Evolutionary conservation across 495 filamentous ascomycete species (phyloP).

Genomic region (Rostrohypoxylon terebratum): DNA sequence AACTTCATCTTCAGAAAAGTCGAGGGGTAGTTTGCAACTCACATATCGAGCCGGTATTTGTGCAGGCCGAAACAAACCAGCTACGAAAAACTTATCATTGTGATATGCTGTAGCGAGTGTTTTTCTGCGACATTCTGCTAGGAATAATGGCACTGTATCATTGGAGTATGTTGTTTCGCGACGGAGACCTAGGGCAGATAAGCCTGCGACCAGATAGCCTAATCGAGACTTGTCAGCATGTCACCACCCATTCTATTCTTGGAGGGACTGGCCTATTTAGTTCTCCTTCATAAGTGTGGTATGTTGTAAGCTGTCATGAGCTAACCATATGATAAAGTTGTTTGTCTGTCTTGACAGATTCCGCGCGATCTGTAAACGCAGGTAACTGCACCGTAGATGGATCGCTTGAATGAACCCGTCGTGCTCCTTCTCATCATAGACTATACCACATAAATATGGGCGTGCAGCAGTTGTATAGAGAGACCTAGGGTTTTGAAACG

Average conservation of each 20-base stretch:
- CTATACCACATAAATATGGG: not conserved
- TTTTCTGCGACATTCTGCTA: slow-evolving; percentile 8
- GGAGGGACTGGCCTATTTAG: not conserved
- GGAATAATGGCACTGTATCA: not conserved
- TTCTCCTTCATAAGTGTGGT: slow-evolving; percentile 7
- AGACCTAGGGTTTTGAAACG: slow-evolving; percentile 6
- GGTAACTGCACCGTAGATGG: not conserved
- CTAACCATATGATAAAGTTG: slow-evolving; percentile 5
- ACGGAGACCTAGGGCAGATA: slow-evolving; percentile 8
- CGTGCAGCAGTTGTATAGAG: slow-evolving; percentile 4
- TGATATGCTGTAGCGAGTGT: slow-evolving; percentile 9
- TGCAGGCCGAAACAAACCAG: not conserved
- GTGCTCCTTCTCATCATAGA: not conserved
- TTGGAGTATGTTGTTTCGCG: slow-evolving; percentile 5
- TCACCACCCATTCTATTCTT: too few relatives aligned
- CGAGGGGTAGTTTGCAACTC: not conserved
- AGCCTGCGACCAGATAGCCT: not conserved
- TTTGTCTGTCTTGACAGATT: not conserved
- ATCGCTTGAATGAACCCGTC: slow-evolving; percentile 2
- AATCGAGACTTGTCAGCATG: not conserved
- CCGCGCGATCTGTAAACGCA: slow-evolving; percentile 6
- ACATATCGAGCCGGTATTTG: slow-evolving; percentile 4
- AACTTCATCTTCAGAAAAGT: slow-evolving; percentile 10
- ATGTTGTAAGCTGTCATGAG: slow-evolving; percentile 9
- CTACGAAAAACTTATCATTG: slow-evolving; percentile 11